Conservation (phyloP, 139 green algal species). For the Raphidocelis subcapitata region DNA sequence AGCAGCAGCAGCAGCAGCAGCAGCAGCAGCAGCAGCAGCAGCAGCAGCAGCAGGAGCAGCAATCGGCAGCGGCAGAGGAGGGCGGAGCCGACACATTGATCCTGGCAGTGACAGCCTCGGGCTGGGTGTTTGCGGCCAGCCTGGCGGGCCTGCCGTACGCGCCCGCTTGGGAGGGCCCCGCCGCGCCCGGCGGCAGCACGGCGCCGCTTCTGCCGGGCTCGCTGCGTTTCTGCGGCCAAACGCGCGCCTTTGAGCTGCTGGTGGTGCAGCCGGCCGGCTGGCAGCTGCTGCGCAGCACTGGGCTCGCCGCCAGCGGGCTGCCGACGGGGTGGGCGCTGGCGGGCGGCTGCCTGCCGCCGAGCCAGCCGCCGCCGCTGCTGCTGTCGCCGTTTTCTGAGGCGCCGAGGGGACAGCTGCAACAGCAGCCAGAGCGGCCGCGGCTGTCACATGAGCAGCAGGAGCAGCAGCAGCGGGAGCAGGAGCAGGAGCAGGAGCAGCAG, state of each 20-base stretch:
- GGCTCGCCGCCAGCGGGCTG: no score
- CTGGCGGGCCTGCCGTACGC: background rate
- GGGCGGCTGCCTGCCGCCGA: no score
- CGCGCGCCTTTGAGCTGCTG: background rate
- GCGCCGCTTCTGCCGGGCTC: background rate
- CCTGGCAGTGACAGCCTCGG: conserved; percentile 9
- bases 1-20: conserved; percentile 3
- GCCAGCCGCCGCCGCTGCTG: no score
- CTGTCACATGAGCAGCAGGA: no score
- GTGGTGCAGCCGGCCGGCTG: conserved; percentile 3
- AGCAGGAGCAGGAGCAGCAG: no score
- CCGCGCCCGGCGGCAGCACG: background rate
- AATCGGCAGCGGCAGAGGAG: conserved; percentile 3
- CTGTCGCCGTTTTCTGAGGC: no score
- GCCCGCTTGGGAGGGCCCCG: background rate
- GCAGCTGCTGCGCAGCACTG: background rate
- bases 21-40: conserved; percentile 13
- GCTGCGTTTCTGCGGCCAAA: background rate
- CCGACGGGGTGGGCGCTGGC: no score
- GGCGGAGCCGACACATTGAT: conserved; percentile 13
- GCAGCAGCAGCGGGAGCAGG: no score
- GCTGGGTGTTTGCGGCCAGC: conserved; percentile 20
- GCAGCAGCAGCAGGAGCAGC: background rate
- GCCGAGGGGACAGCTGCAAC: no score
- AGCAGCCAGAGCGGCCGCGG: no score